A percentile compares a stretch with the other conserved stretches of the same genome.
These are phyloP conservation scores for Tulasnella sp. DNA, from an alignment of 768 basidiomycete species.

Conservation along the genomic window DNA sequence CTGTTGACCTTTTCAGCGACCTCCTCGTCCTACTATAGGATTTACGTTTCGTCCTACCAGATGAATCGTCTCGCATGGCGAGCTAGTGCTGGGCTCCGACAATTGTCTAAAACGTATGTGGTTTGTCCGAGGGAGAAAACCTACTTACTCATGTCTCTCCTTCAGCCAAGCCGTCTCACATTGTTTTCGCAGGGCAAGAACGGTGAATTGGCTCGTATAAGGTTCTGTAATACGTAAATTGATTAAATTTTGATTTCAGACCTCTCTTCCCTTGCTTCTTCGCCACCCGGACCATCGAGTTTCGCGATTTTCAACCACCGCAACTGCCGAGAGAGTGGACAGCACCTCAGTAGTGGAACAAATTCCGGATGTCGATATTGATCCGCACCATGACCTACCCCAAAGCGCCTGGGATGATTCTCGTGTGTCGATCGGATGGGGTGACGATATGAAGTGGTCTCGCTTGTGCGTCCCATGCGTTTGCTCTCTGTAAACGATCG, in stretches of 20 bases:
- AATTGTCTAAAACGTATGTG: background rate
- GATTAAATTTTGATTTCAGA: background rate
- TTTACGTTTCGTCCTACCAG: background rate
- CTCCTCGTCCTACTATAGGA: background rate
- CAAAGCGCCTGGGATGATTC: conserved; percentile 49
- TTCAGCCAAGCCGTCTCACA: background rate
- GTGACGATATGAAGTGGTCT: conserved; percentile 64
- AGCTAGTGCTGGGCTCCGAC: background rate
- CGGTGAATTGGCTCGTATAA: background rate
- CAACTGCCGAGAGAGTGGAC: background rate
- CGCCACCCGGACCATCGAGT: background rate
- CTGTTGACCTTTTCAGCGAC: background rate
- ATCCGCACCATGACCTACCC: conserved; percentile 33
- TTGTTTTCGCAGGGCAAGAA: background rate
- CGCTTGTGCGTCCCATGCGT: conserved; percentile 62
- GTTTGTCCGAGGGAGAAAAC: background rate
- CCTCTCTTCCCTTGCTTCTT: background rate
- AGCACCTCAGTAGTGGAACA: background rate
- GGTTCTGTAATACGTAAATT: background rate
- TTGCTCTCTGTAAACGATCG: conserved; percentile 5
- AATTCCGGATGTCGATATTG: background rate
- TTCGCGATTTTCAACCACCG: background rate
- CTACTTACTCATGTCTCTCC: background rate
- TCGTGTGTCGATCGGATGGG: conserved; percentile 74
- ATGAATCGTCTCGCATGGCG: conserved; percentile 5